A percentile compares a stretch with the other conserved stretches of the same genome.
These are phyloP conservation scores for Wallacemonas sp. DNA, from an alignment of 208 protist species.

Conservation along the genomic window DNA sequence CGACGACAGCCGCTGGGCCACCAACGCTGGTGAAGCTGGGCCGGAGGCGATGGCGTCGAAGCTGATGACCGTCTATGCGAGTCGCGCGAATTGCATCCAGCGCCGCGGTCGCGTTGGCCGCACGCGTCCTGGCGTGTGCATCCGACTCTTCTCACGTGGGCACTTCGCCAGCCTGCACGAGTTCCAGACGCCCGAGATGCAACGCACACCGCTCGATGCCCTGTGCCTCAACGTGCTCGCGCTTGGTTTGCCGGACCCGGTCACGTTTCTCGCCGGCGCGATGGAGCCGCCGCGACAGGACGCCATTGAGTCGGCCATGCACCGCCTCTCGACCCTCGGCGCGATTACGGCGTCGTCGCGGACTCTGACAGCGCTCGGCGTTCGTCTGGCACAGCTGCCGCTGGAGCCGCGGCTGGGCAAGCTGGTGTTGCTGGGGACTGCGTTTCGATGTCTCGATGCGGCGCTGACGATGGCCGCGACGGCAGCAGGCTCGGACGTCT, in stretches of 20 bases:
- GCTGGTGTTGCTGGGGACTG: constrained; percentile 89
- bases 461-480: constrained; percentile 93
- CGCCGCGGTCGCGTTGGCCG: constrained; percentile 94
- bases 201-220: constrained; percentile 91
- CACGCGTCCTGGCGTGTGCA: constrained; percentile 92
- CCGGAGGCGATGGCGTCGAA: constrained; percentile 27
- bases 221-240: constrained; percentile 88
- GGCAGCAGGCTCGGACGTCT: constrained; percentile 58
- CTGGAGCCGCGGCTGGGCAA: constrained; percentile 83
- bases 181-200: constrained; percentile 95
- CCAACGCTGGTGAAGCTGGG: neutral
- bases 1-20: neutral
- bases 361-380: constrained; percentile 88
- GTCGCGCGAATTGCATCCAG: constrained; percentile 92
- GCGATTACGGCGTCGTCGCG: constrained; percentile 68
- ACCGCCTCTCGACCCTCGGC: constrained; percentile 74
- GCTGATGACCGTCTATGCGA: constrained; percentile 82
- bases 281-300: constrained; percentile 71
- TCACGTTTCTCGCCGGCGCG: constrained; percentile 68
- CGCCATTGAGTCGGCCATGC: constrained; percentile 61
- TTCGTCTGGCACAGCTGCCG: constrained; percentile 78
- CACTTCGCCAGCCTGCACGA: constrained; percentile 81
- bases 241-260: constrained; percentile 64
- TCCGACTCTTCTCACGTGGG: constrained; percentile 89
- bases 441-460: constrained; percentile 93